Conservation (phyloP, 768 basidiomycete species). For the Mrakia frigida region DNA sequence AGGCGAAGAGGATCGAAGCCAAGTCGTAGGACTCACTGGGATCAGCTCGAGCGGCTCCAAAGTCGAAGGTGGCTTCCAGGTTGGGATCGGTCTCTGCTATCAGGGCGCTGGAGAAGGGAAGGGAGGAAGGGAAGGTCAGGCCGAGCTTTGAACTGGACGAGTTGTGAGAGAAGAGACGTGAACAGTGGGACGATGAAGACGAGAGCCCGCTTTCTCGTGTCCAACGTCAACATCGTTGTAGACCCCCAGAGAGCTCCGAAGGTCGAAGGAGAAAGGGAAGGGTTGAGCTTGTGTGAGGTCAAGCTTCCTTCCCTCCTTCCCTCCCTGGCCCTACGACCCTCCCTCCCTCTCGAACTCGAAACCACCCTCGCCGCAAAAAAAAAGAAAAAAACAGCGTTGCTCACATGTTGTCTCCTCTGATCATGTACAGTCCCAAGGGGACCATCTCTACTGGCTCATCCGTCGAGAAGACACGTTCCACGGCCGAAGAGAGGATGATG, state of each 20-base stretch:
- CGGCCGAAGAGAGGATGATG: slow-evolving; percentile 87
- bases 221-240: too few relatives aligned
- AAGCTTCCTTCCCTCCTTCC: not conserved
- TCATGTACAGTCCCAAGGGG: slow-evolving; percentile 88
- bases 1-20: not conserved
- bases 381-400: not conserved
- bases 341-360: not conserved
- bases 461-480: slow-evolving; percentile 83
- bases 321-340: not conserved
- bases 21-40: slow-evolving; percentile 54
- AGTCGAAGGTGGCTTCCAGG: slow-evolving; percentile 77
- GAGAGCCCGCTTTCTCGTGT: too few relatives aligned
- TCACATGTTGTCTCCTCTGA: slow-evolving; percentile 97
- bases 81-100: slow-evolving; percentile 53
- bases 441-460: slow-evolving; percentile 94
- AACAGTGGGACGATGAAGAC: too few relatives aligned
- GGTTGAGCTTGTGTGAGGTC: not conserved
- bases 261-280: not conserved
- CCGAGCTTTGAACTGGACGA: not conserved
- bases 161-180: not conserved
- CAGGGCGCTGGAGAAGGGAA: slow-evolving; percentile 41
- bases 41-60: slow-evolving; percentile 75
- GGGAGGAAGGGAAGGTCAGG: not conserved
- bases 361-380: not conserved
- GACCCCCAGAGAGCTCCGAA: too few relatives aligned